phyloP scores from a whole-genome alignment of 2,329 filamentous ascomycete species.

The Sporothrix globosa region DNA sequence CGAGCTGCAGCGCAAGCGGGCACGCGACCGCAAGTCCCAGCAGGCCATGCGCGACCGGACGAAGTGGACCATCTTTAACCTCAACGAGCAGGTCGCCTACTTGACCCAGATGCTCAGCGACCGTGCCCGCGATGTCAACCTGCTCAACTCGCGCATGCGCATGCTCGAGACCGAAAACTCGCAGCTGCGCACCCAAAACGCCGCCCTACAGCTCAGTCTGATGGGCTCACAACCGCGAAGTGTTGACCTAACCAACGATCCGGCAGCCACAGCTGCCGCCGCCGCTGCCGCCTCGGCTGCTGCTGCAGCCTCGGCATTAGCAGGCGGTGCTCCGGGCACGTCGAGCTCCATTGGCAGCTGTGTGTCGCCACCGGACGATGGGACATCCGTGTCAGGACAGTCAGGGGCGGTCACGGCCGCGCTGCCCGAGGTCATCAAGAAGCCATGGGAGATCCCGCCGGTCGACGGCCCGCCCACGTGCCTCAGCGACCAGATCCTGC shows the following conservation, averaged over 20 bases:
- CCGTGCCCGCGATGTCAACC: conserved; percentile 34
- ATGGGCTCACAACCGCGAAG: conserved; percentile 35
- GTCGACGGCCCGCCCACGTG: conserved; percentile 39
- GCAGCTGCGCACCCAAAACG: conserved; percentile 41
- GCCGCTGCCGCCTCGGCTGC: conserved; percentile 2
- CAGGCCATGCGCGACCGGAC: conserved; percentile 45
- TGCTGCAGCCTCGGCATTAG: conserved; percentile 8
- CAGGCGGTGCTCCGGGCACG: not conserved
- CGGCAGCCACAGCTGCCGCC: not conserved
- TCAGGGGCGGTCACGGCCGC: not conserved
- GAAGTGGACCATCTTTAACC: conserved; percentile 41
- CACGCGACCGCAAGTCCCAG: conserved; percentile 43
- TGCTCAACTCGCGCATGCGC: conserved; percentile 37
- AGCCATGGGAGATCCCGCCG: conserved; percentile 39
- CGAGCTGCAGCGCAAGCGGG: conserved; percentile 42
- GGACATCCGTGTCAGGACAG: not conserved
- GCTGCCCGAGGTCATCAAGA: conserved; percentile 22
- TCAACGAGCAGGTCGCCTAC: conserved; percentile 41
- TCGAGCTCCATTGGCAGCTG: not conserved
- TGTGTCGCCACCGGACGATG: not conserved
- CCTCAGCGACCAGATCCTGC: conserved; percentile 41
- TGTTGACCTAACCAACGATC: conserved; percentile 14
- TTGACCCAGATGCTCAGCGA: conserved; percentile 39
- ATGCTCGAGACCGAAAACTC: conserved; percentile 41
- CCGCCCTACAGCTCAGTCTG: conserved; percentile 41